Percentiles rank a stretch among this genome's conserved stretches.
Evolutionary conservation across 352 stramenopile species (phyloP).

Genomic region (Phytophthora nicotianae): DNA sequence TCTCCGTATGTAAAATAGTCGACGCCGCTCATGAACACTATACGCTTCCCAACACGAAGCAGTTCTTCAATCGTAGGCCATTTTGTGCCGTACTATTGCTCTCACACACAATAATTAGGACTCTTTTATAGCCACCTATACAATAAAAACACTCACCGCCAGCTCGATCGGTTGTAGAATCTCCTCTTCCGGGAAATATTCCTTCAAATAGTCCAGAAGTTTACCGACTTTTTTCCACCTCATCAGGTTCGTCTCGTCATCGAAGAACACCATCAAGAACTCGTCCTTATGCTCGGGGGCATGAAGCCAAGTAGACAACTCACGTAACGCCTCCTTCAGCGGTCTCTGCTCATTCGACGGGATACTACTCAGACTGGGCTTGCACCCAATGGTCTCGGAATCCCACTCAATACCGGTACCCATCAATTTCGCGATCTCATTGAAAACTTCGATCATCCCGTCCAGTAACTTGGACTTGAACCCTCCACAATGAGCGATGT

Average conservation of each 20-base stretch:
- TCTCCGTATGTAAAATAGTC: slow-evolving; percentile 71
- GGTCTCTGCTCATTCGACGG: slow-evolving; percentile 63
- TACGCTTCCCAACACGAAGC: slow-evolving; percentile 59
- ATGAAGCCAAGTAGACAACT: slow-evolving; percentile 69
- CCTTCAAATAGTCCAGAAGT: slow-evolving; percentile 67
- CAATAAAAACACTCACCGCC: slow-evolving; percentile 34
- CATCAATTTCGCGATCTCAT: slow-evolving; percentile 48
- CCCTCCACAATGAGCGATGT: slow-evolving; percentile 74
- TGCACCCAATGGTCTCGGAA: slow-evolving; percentile 67
- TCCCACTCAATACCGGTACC: slow-evolving; percentile 60
- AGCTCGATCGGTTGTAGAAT: slow-evolving; percentile 73
- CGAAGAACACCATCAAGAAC: slow-evolving; percentile 88
- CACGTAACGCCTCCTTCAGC: slow-evolving; percentile 55
- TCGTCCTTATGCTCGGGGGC: slow-evolving; percentile 55
- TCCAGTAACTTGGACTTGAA: slow-evolving; percentile 68
- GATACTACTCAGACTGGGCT: slow-evolving; percentile 82
- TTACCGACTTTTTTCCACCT: slow-evolving; percentile 83
- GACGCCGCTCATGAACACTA: slow-evolving; percentile 80
- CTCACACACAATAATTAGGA: no score
- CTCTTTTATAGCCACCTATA: no score
- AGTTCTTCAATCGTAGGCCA: slow-evolving; percentile 79
- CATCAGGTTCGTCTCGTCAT: slow-evolving; percentile 75
- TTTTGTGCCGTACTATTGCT: slow-evolving; percentile 41
- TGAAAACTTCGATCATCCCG: slow-evolving; percentile 69
- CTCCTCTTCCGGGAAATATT: slow-evolving; percentile 62